Percentiles rank a stretch among this genome's conserved stretches.
Evolutionary conservation across 257 asterid species (phyloP).

Genomic region (Anisodus acutangulus): DNA sequence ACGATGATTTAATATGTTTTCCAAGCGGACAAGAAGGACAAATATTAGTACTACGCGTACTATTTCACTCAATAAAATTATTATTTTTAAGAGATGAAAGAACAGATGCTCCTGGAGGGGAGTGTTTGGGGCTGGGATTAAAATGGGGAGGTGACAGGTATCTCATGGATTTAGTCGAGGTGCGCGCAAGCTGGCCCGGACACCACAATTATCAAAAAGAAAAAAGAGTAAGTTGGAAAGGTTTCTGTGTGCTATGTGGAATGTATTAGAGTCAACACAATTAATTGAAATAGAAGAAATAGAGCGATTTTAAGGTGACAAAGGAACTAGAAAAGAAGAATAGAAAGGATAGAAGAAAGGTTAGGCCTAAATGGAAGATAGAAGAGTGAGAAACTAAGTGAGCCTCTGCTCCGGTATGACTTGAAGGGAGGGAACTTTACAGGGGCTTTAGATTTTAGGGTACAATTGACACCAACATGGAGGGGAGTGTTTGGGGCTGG

Average conservation of each 20-base stretch:
- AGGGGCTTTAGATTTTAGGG: not conserved
- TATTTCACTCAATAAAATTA: no score
- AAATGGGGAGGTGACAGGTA: no score
- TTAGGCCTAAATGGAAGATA: not conserved
- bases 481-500: not conserved
- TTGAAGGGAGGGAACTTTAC: not conserved
- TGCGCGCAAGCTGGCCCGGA: no score
- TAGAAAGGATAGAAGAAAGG: not conserved
- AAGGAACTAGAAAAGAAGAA: not conserved
- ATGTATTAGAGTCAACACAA: not conserved
- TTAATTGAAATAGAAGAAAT: not conserved
- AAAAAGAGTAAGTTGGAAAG: no score
- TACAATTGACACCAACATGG: not conserved
- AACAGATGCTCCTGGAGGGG: no score
- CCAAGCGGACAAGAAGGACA: no score
- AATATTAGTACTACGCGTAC: no score
- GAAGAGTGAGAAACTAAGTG: not conserved
- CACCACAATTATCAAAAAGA: no score
- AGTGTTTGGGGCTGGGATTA: no score
- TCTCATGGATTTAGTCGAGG: no score
- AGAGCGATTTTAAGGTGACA: not conserved
- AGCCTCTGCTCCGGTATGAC: not conserved
- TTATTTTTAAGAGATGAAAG: no score
- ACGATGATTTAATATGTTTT: no score
- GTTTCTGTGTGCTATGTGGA: not conserved